Conservation (phyloP, 768 basidiomycete species). For the Pulveroboletus sp. region DNA sequence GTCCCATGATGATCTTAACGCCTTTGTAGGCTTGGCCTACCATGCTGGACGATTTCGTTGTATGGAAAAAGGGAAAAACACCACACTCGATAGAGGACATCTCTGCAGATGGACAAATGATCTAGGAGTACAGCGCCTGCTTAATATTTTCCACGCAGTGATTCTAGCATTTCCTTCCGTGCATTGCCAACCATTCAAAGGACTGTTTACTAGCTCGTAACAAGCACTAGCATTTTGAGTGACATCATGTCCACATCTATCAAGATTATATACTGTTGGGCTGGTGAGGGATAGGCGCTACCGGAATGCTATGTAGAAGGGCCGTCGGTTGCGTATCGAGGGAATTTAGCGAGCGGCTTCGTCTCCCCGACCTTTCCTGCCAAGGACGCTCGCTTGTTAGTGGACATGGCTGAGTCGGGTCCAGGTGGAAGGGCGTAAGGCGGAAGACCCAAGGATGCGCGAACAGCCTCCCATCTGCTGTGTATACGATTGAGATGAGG, state of each 20-base stretch:
- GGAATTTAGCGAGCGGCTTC: slow-evolving; percentile 10
- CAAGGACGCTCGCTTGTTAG: slow-evolving; percentile 16
- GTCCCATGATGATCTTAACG: slow-evolving; percentile 1
- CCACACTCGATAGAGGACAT: slow-evolving; percentile 1
- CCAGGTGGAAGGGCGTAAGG: slow-evolving; percentile 12
- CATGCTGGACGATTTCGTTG: slow-evolving; percentile 74
- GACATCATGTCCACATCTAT: background rate
- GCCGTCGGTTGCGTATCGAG: slow-evolving; percentile 12
- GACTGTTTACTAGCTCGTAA: background rate
- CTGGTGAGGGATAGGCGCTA: background rate
- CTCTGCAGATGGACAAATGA: slow-evolving; percentile 7
- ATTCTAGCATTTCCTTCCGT: slow-evolving; percentile 11
- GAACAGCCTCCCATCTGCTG: slow-evolving; percentile 34
- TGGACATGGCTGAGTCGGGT: background rate
- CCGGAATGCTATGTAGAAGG: background rate
- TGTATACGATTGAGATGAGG: slow-evolving; percentile 11
- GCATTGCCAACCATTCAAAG: background rate
- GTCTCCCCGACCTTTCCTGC: slow-evolving; percentile 10
- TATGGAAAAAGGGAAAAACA: slow-evolving; percentile 49
- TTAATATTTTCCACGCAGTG: slow-evolving; percentile 13
- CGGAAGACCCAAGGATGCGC: slow-evolving; percentile 30
- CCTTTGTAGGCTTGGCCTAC: slow-evolving; percentile 73
- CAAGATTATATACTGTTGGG: background rate
- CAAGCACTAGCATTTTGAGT: background rate
- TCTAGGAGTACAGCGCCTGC: slow-evolving; percentile 9